phyloP scores from a whole-genome alignment of 2,329 filamentous ascomycete species.

The Rutstroemia sydowiana region DNA sequence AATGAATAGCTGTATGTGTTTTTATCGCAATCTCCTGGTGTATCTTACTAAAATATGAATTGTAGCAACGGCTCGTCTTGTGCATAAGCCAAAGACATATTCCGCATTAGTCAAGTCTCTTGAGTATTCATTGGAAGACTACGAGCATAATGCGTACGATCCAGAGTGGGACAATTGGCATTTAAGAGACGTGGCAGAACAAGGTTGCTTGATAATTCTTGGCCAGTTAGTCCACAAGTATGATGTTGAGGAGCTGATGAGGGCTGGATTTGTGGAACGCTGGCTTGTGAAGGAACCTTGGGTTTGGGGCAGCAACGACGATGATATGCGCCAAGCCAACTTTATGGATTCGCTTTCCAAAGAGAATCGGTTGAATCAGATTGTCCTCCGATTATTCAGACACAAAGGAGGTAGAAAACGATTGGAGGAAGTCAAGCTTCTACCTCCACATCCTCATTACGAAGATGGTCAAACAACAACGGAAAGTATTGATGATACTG shows the following conservation, averaged over 20 bases:
- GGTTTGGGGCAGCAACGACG: constrained; percentile 47
- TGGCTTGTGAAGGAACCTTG: constrained; percentile 72
- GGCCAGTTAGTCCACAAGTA: constrained; percentile 44
- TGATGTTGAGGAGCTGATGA: constrained; percentile 48
- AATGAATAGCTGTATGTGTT: constrained; percentile 39
- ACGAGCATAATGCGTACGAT: constrained; percentile 45
- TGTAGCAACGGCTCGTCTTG: constrained; percentile 17
- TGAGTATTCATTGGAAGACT: constrained; percentile 46
- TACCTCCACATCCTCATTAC: constrained; percentile 13
- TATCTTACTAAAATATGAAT: constrained; percentile 5
- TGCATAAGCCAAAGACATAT: constrained; percentile 25
- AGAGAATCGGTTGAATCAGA: constrained; percentile 36
- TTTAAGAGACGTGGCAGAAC: constrained; percentile 54
- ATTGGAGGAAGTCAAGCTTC: constrained; percentile 24
- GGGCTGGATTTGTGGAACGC: constrained; percentile 59
- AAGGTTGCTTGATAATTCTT: constrained; percentile 48
- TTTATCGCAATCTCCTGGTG: neutral
- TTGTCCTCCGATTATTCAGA: constrained; percentile 34
- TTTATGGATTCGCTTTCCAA: constrained; percentile 35
- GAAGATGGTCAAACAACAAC: constrained; percentile 31
- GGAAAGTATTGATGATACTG: constrained; percentile 44
- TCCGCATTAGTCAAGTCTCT: constrained; percentile 53
- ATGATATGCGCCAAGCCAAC: constrained; percentile 45
- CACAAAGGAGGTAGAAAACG: constrained; percentile 20
- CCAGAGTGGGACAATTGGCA: constrained; percentile 55